Base-by-base conservation (phyloP, 2,329 filamentous ascomycete genomes). In the Nemania serpens region DNA sequence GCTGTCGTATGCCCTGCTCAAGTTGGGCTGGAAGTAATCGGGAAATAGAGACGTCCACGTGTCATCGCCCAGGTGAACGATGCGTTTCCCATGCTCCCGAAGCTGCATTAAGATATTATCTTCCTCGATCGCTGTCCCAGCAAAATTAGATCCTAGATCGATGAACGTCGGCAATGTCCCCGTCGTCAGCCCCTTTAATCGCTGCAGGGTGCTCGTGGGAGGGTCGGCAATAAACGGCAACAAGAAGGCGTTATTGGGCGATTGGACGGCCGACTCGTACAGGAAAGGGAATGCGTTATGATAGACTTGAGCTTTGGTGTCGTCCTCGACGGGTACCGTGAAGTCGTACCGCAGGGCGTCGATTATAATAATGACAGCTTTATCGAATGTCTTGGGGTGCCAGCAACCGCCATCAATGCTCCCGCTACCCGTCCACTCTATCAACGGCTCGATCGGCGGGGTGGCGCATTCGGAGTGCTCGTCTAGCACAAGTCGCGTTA, bases 261-360 rank as follows among this genome's bases (percentile, higher is more conserved):
- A 82, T 59, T 85, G 79, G 59, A 88, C 78, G 0, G 94, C 90
- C 11, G 89, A 93, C 70, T 97, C 91, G 78, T 97, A 89, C 25
- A 98, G 79, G 55, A 97, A 86, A 0, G 93, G 91, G 36, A 99
- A 84, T 5, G 93, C 90, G 74, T 99, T 90, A 76, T 97, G 93
- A 75, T 91, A 99, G 62, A 89, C 79, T 63, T 85, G 84, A 12
- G 74, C 74, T 52, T 79, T 79, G 49, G 78, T 71, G 68, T 82
- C 76, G 59, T 84, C 78, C 46, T 81, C 77, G 62, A 90, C 88
- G 0, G 95, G 95, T 11, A 98, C 86, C 0, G 94, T 96, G 70
- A 99, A 99, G 76, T 99, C 95, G 77, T 99, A 99, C 62, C 95
- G 89, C 60, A 99, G 82, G 55, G 95, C 95, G 75, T 99, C 95